Evolutionary conservation across 306 rosid species (phyloP).

Genomic region (Astragalus membranaceus): DNA sequence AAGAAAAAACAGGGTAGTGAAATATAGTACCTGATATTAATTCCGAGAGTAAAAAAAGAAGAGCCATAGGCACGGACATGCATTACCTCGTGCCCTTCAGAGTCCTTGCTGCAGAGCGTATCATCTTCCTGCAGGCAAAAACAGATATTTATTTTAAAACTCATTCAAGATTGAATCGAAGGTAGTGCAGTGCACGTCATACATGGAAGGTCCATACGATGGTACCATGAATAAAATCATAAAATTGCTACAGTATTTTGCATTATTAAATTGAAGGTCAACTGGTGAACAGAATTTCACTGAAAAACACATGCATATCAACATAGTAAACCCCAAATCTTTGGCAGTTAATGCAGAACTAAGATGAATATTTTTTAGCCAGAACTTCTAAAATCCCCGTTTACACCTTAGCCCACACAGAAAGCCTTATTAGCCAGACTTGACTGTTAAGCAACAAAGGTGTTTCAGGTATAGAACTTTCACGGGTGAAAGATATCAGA

Average conservation of each 20-base stretch:
- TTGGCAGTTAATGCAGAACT: slow-evolving; percentile 7
- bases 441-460: not conserved
- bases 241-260: not conserved
- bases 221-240: not conserved
- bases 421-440: not conserved
- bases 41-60: slow-evolving; percentile 76
- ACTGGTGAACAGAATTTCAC: not conserved
- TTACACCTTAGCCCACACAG: not conserved
- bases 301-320: not conserved
- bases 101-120: slow-evolving; percentile 37
- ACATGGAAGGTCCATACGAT: not conserved
- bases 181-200: not conserved
- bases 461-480: not conserved
- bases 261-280: not conserved
- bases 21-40: slow-evolving; percentile 71
- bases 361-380: not conserved
- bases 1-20: not conserved
- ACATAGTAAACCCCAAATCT: not conserved
- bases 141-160: slow-evolving; percentile 17
- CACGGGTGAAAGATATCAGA: not conserved
- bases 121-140: slow-evolving; percentile 55
- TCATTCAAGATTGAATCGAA: slow-evolving; percentile 13
- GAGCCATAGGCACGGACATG: slow-evolving; percentile 87
- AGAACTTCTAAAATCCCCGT: not conserved
- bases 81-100: slow-evolving; percentile 77